Percentiles rank a stretch among this genome's conserved stretches.
Evolutionary conservation across 1,284 basidiomycete species (phyloP).

Genomic region (Veloboletus limbatus): DNA sequence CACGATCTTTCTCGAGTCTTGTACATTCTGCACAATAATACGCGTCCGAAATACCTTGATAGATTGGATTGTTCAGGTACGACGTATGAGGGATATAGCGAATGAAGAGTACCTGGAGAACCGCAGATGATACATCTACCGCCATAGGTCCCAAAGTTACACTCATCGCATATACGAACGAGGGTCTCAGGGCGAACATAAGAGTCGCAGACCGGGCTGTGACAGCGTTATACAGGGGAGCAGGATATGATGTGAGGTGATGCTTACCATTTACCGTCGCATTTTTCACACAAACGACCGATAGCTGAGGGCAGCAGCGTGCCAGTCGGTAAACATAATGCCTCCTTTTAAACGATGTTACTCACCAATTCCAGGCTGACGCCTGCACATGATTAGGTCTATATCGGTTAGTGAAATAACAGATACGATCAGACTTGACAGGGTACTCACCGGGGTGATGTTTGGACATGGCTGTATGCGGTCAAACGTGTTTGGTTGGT

Average conservation of each 20-base stretch:
- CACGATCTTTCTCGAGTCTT: constrained; percentile 93
- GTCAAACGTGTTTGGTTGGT: constrained; percentile 5
- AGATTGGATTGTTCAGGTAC: not conserved
- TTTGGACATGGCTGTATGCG: constrained; percentile 63
- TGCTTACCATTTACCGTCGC: constrained; percentile 96
- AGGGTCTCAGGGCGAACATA: constrained; percentile 98
- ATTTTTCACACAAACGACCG: constrained; percentile 97
- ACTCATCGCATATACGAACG: constrained; percentile 98
- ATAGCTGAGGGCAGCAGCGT: constrained; percentile 58
- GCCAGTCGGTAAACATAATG: constrained; percentile 4
- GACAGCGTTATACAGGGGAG: not conserved
- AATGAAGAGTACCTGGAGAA: constrained; percentile 66
- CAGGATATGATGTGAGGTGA: not conserved
- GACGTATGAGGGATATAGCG: constrained; percentile 3
- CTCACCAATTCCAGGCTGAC: constrained; percentile 92
- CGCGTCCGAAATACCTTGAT: constrained; percentile 88
- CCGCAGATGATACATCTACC: constrained; percentile 98
- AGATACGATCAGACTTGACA: not conserved
- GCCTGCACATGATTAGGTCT: constrained; percentile 97
- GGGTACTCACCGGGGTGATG: constrained; percentile 77
- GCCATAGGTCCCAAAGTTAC: constrained; percentile 97
- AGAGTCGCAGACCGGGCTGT: constrained; percentile 97
- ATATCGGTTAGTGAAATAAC: constrained; percentile 5
- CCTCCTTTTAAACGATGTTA: constrained; percentile 9
- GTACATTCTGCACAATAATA: constrained; percentile 98